Conservation (phyloP, 108 stramenopile genomes). For the Mediolabrus comicus region DNA sequence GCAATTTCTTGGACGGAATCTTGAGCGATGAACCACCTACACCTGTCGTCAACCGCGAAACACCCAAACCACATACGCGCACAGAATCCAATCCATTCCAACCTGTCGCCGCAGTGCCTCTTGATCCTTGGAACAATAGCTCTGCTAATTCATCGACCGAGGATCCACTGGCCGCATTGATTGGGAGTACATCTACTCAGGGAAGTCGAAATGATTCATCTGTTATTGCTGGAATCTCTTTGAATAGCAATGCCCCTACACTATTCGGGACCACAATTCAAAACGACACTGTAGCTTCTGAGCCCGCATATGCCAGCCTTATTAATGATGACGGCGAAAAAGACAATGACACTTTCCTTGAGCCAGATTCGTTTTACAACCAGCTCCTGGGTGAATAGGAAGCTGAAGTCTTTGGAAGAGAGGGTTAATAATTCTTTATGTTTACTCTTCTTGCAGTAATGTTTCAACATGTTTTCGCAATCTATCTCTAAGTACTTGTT, state of each 20-base stretch:
- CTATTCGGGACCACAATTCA: conserved; percentile 24
- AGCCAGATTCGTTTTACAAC: conserved; percentile 48
- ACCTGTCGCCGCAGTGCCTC: conserved; percentile 23
- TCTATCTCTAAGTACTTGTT: conserved; percentile 75
- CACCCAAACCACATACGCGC: not conserved
- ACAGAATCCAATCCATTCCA: conserved; percentile 14
- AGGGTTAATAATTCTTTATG: not conserved
- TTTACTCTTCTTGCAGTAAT: conserved; percentile 38
- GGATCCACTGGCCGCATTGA: conserved; percentile 27
- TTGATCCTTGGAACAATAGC: conserved; percentile 44
- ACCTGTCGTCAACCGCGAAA: not conserved
- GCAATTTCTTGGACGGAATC: conserved; percentile 35
- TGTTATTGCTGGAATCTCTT: conserved; percentile 40
- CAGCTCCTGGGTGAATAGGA: conserved; percentile 37
- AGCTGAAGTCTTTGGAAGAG: not conserved
- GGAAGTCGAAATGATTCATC: conserved; percentile 17
- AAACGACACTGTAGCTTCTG: conserved; percentile 14
- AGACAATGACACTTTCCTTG: conserved; percentile 27
- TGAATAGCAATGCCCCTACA: conserved; percentile 22
- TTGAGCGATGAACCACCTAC: conserved; percentile 28
- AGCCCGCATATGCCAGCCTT: conserved; percentile 33
- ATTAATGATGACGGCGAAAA: conserved; percentile 29
- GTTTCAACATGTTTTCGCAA: conserved; percentile 71
- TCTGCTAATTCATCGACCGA: not conserved
- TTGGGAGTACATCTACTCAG: conserved; percentile 20